Evolutionary conservation across 768 basidiomycete genomes (phyloP), one percentile per base, ranked within the genome.

Genomic region (Boletus rubescentipes): DNA sequence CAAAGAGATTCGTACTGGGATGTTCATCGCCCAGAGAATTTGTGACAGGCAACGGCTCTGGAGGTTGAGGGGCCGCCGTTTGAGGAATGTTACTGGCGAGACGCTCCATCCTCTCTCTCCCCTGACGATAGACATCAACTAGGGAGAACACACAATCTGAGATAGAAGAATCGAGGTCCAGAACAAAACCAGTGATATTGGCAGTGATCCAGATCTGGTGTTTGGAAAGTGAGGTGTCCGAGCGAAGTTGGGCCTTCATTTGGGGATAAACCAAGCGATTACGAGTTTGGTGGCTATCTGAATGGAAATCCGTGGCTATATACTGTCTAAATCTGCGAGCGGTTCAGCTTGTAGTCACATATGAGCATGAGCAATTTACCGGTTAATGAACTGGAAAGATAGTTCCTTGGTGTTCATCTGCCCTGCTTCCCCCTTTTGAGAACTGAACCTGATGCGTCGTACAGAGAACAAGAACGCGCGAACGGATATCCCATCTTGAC

Each of bases 381-480:
- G 73, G 40, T 87, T 71, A 3, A 94, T 80, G 69, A 98, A 97
- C 69, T 95, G 93, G 67, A 97, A 85, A 12, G 87, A 87, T 55
- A 96, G 78, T 9, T 81, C 78, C 49, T 79, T 76, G 69, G 97
- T 86, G 9, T 74, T 76, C 41, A 87, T 87, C 64, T 86, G 78
- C 6, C 94, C 93, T 18, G 84, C 87, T 65, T 93, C 88, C 26
- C 87, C 90, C 23, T 82, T 82, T 59, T 87, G 79, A 9, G 87
- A 83, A 35, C 74, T 77, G 67, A 97, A 96, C 46, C 76, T 74
- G 49, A 97, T 77, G 0, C 85, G 82, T 54, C 82, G 81, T 50
- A 97, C 83, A 2, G 93, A 89, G 64, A 94, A 87, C 21, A 98
- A 71, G 72, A 98, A 91, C 0, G 95, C 95, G 9, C 85, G 83